These are phyloP conservation scores for Capsella bursapastoris DNA, from an alignment of 345 rosid genomes.

Conservation along the genomic window DNA sequence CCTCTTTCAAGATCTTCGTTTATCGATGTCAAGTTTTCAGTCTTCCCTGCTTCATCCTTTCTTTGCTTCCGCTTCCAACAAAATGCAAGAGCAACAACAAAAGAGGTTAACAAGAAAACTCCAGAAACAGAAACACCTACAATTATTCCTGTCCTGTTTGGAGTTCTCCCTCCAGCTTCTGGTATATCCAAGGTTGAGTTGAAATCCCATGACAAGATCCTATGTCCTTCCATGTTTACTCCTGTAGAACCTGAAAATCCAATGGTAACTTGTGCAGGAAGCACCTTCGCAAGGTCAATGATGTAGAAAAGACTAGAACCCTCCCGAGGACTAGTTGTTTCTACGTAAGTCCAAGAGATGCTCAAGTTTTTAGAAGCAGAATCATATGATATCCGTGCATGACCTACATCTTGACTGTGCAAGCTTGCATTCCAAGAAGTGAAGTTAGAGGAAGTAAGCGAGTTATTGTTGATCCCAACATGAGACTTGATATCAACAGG, in stretches of 20 bases:
- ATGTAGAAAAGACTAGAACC: conserved; percentile 41
- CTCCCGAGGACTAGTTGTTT: conserved; percentile 28
- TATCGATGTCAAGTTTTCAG: conserved; percentile 31
- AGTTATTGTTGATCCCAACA: conserved; percentile 47
- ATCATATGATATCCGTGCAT: conserved; percentile 44
- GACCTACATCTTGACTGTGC: conserved; percentile 31
- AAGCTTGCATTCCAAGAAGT: conserved; percentile 45
- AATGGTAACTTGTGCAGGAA: conserved; percentile 46
- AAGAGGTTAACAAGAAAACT: too few relatives aligned
- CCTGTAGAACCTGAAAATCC: conserved; percentile 54
- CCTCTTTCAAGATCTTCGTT: conserved; percentile 51
- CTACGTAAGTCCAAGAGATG: conserved; percentile 37
- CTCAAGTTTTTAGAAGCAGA: too few relatives aligned
- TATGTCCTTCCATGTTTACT: conserved; percentile 3
- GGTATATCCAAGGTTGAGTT: conserved; percentile 19
- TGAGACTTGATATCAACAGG: conserved; percentile 37
- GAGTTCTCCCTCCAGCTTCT: background rate
- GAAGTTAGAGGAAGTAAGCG: conserved; percentile 12
- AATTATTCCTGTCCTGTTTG: background rate
- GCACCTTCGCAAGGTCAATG: conserved; percentile 46
- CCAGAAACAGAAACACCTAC: conserved; percentile 17
- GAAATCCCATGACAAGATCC: conserved; percentile 47
- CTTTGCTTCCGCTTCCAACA: background rate
- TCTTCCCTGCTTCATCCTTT: background rate
- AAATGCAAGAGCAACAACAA: too few relatives aligned